Evolutionary conservation across 2,329 filamentous ascomycete species (phyloP), one percentile per base, ranked within the genome.

Genomic region (Clonostachys rosea): DNA sequence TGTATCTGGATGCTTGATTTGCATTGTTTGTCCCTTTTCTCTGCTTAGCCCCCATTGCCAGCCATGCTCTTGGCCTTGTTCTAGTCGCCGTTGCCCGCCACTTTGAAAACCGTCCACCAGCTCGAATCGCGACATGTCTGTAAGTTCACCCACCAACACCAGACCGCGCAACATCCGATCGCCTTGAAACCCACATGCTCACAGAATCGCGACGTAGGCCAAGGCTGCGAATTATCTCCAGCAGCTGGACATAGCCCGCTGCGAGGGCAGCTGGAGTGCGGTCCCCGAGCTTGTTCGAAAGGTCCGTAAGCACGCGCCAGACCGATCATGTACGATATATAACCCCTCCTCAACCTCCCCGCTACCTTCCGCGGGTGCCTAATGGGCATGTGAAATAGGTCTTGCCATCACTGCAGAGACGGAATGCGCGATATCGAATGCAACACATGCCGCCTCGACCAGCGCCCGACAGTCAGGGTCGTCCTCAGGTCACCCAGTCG

Each of bases 251-350:
- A 79, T 85, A 56, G 91, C 90, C 54, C 87, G 94, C 60, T 95
- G 90, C 67, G 84, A 92, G 59, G 91, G 87, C 45, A 85, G 84
- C 65, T 99, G 94, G 94, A 76, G 83, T 55, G 83, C 88, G 33
- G 79, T 97, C 33, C 89, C 89, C 24, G 92, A 97, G 70, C 79
- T 95, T 53, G 85, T 94, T 59, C 84, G 92, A 64, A 99, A 99
- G 70, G 80, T 97, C 60, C 87, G 87, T 61, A 97, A 99, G 68
- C 92, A 99, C 78, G 89, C 91, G 57, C 86, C 91, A 39, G 81
- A 88, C 51, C 82, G 89, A 66, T 81, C 81, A 68, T 96, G 92
- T 96, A 85, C 58, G 81, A 62, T 53, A 48, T 50, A 39, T 20
- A 20, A 47, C 18, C 45, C 20, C 17, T 24, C 44, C 24, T 39